A percentile compares a stretch with the other conserved stretches of the same genome.
phyloP scores from a whole-genome alignment of 257 asterid genomes.

The Solanum medicagineum region DNA sequence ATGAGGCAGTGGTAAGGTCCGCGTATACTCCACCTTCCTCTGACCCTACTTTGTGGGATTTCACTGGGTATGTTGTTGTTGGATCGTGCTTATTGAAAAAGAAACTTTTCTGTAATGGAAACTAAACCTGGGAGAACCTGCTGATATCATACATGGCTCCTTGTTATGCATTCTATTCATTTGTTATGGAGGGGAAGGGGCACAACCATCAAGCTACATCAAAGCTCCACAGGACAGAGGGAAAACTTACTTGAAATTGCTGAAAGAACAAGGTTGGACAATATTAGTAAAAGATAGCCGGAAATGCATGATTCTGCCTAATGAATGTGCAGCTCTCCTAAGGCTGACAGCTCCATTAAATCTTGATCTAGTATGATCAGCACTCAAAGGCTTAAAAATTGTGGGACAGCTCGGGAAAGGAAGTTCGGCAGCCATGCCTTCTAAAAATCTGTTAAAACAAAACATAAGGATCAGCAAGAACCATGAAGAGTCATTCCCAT shows the following conservation, averaged over 20 bases:
- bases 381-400: background rate
- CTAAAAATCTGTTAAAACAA: background rate
- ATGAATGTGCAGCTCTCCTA: slow-evolving; percentile 9
- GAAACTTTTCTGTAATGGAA: background rate
- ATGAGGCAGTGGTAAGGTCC: too few relatives aligned
- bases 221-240: background rate
- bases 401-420: background rate
- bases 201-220: background rate
- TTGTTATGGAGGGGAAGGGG: background rate
- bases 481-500: background rate
- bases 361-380: background rate
- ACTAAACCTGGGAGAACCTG: background rate
- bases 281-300: slow-evolving; percentile 1
- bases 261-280: slow-evolving; percentile 4
- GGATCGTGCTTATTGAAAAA: background rate
- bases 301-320: background rate
- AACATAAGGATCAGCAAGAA: background rate
- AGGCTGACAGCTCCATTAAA: background rate
- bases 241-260: slow-evolving; percentile 13
- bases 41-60: too few relatives aligned
- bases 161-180: background rate
- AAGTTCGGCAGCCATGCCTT: background rate
- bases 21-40: too few relatives aligned
- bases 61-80: background rate
- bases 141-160: background rate